Evolutionary conservation across 1,284 basidiomycete species (phyloP).

Genomic region (Phylloporus gajari): DNA sequence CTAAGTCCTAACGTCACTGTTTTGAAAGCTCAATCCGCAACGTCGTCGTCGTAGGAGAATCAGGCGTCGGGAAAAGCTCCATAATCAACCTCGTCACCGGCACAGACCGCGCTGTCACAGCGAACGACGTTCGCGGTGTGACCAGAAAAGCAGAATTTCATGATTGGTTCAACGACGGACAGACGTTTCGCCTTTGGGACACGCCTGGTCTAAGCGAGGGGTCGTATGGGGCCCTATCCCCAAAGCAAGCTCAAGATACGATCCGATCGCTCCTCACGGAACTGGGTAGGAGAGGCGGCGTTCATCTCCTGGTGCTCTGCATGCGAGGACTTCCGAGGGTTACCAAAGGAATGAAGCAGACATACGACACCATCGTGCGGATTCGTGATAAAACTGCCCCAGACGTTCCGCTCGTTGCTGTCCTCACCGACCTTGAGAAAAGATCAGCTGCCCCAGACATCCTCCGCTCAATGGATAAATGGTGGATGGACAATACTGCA

Average conservation of each 20-base stretch:
- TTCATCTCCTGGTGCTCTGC: slow-evolving; percentile 45
- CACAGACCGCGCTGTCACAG: slow-evolving; percentile 28
- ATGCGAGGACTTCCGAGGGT: slow-evolving; percentile 43
- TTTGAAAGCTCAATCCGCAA: slow-evolving; percentile 38
- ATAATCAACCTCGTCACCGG: slow-evolving; percentile 44
- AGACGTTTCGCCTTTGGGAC: slow-evolving; percentile 46
- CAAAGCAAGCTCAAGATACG: slow-evolving; percentile 40
- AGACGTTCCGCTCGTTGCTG: slow-evolving; percentile 36
- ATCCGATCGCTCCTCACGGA: slow-evolving; percentile 40
- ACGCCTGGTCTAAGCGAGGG: slow-evolving; percentile 47
- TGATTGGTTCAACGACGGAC: slow-evolving; percentile 31
- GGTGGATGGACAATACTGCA: slow-evolving; percentile 43
- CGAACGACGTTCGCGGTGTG: slow-evolving; percentile 45
- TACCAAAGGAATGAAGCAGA: slow-evolving; percentile 41
- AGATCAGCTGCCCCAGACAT: slow-evolving; percentile 30
- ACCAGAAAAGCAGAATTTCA: slow-evolving; percentile 37
- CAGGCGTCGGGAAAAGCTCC: slow-evolving; percentile 47
- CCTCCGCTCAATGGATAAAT: slow-evolving; percentile 44
- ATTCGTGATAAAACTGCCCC: slow-evolving; percentile 35
- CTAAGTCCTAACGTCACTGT: no score
- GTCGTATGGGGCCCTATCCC: slow-evolving; percentile 36
- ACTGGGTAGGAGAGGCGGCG: slow-evolving; percentile 32
- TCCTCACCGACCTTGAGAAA: slow-evolving; percentile 50
- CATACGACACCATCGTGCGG: slow-evolving; percentile 39
- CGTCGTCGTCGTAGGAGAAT: slow-evolving; percentile 42